Percentiles rank a stretch among this genome's conserved stretches.
phyloP scores from a whole-genome alignment of 768 basidiomycete species.

The Boletus sensibilis region DNA sequence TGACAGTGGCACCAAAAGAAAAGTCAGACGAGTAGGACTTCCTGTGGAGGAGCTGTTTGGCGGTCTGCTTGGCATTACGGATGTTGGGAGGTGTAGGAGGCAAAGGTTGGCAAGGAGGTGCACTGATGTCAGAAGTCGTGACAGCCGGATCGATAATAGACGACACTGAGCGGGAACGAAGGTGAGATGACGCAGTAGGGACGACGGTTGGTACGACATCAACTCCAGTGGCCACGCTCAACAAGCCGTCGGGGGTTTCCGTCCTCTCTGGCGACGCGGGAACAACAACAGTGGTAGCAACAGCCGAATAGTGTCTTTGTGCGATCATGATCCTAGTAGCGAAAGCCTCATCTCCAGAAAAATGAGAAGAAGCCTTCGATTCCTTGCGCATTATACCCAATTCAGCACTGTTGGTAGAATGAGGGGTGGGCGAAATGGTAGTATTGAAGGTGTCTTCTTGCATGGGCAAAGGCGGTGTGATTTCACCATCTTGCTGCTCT shows the following conservation, averaged over 20 bases:
- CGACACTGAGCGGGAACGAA: constrained; percentile 60
- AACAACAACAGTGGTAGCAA: constrained; percentile 64
- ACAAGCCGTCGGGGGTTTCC: constrained; percentile 2
- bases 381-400: constrained; percentile 51
- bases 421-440: constrained; percentile 50
- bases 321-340: constrained; percentile 67
- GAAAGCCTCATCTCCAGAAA: constrained; percentile 50
- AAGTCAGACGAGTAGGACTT: constrained; percentile 66
- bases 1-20: constrained; percentile 56
- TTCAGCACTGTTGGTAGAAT: constrained; percentile 56
- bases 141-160: constrained; percentile 41
- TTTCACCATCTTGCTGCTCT: constrained; percentile 35
- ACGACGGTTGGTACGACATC: constrained; percentile 27
- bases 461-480: constrained; percentile 62
- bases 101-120: constrained; percentile 64
- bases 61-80: constrained; percentile 49
- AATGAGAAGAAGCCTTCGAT: constrained; percentile 51
- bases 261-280: constrained; percentile 46
- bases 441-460: constrained; percentile 48
- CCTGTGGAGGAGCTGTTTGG: constrained; percentile 51
- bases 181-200: constrained; percentile 37
- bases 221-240: constrained; percentile 36
- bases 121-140: constrained; percentile 37
- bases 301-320: constrained; percentile 67
- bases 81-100: constrained; percentile 76